Conservation (phyloP, 495 filamentous ascomycete genomes). For the Xylona heveae region DNA sequence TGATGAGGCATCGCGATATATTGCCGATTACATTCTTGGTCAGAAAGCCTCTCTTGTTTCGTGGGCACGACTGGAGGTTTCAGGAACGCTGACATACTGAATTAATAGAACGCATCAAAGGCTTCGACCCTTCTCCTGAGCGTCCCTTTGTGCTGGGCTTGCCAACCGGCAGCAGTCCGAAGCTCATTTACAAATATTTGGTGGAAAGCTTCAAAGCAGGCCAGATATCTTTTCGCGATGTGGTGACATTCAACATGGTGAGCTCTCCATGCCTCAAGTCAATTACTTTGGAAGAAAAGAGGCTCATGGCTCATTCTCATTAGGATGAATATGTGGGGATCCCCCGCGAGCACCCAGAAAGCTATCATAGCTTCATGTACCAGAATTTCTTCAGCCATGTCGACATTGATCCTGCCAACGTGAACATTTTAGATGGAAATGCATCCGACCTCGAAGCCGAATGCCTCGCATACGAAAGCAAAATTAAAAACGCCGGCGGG, state of each 20-base stretch:
- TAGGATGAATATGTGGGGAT: constrained; percentile 76
- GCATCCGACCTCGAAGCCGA: constrained; percentile 53
- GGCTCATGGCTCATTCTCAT: neutral
- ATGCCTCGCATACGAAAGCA: constrained; percentile 56
- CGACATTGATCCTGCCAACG: constrained; percentile 55
- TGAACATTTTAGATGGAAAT: constrained; percentile 67
- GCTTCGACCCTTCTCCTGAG: constrained; percentile 42
- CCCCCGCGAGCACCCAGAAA: constrained; percentile 58
- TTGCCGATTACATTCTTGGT: constrained; percentile 70
- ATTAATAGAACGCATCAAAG: constrained; percentile 47
- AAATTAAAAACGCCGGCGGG: constrained; percentile 50
- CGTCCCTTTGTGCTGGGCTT: constrained; percentile 67
- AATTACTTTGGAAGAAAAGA: neutral
- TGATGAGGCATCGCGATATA: constrained; percentile 42
- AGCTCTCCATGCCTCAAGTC: constrained; percentile 4
- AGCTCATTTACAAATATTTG: constrained; percentile 53
- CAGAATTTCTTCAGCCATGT: constrained; percentile 76
- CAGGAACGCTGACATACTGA: too few relatives aligned
- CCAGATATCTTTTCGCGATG: constrained; percentile 66
- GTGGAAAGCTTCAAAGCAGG: constrained; percentile 55
- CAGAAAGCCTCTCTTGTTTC: constrained; percentile 11
- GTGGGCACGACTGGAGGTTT: too few relatives aligned
- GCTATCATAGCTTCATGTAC: constrained; percentile 82
- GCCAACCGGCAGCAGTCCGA: constrained; percentile 63
- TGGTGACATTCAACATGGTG: constrained; percentile 86